A percentile compares a stretch with the other conserved stretches of the same genome.
phyloP scores from a whole-genome alignment of 2,329 filamentous ascomycete species.

The Colletotrichum graminicola region DNA sequence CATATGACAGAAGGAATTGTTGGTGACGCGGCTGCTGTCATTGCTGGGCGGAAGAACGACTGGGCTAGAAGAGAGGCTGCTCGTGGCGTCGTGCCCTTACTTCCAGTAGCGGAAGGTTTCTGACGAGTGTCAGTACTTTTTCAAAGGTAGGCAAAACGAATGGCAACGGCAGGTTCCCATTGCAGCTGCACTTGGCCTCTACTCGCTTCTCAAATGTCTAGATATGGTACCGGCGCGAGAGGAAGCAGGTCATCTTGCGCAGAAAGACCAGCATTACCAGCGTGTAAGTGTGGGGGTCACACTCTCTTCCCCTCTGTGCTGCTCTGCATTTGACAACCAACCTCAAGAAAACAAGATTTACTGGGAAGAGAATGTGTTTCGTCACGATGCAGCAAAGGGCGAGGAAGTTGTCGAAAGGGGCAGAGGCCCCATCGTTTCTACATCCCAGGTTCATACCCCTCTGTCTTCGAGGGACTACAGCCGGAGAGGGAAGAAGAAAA shows the following conservation, averaged over 20 bases:
- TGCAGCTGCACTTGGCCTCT: constrained; percentile 45
- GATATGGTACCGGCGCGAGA: constrained; percentile 45
- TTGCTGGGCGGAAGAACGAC: constrained; percentile 56
- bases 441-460: neutral
- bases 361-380: neutral
- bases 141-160: neutral
- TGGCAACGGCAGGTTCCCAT: constrained; percentile 25
- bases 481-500: neutral
- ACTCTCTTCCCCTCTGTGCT: neutral
- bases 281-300: too few relatives aligned
- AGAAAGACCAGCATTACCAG: neutral
- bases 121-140: constrained; percentile 1
- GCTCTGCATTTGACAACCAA: neutral
- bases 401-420: constrained; percentile 24
- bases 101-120: constrained; percentile 42
- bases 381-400: constrained; percentile 26
- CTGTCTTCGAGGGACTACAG: neutral
- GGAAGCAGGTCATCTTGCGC: constrained; percentile 37
- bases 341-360: neutral
- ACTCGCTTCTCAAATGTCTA: constrained; percentile 44
- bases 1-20: too few relatives aligned
- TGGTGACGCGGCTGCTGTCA: constrained; percentile 64
- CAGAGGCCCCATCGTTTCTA: neutral
- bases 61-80: constrained; percentile 48
- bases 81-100: constrained; percentile 42